Evolutionary conservation across 371 early-diverging fungal genomes (phyloP), one percentile per base, ranked within the genome.

Genomic region (Haplosporangium sp.): DNA sequence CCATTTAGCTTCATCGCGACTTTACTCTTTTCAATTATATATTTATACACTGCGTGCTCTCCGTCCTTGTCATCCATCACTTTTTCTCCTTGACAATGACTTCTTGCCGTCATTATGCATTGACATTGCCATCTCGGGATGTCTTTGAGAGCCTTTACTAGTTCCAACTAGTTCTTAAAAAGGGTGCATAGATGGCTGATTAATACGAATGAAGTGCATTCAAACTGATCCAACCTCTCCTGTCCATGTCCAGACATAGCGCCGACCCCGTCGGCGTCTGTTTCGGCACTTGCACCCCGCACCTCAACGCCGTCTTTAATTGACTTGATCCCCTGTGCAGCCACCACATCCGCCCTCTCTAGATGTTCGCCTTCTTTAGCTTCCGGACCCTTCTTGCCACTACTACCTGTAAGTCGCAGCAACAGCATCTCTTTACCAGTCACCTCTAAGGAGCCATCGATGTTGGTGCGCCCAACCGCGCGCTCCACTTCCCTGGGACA

Each of bases 401-500:
- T 45, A 13, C 21, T 66, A 18, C 62, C 56, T 10, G 18, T 16
- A 20, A 63, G 55, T 67, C 73, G 73, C 12, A 67, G 73, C 54
- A 73, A 66, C 59, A 73, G 73, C 48, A 67, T 73, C 14, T 63
- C 62, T 18, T 43, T 73, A 2, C 73, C 73, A 20, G 36, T 65
- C 41, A 36, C 18, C 16, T 14, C 21, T 45, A 14, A 46, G 29
- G 52, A 60, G 37, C 10, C 51, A 21, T 29, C 47, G 18, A 23
- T 57, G 8, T 52, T 41, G n/a, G 29, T 38, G 41, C 62, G 58
- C 47, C 46, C 48, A 11, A 47, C 66, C 14, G 40, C 59, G 5
- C 75, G 75, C n/a, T 69, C 75, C 9, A 64, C 62, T 6, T 75
- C 75, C 9, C 18, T 69, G 20, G 70, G 75, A 21, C 75, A 75